A percentile compares a stretch with the other conserved stretches of the same genome.
phyloP scores from a whole-genome alignment of 1,284 basidiomycete genomes.

The Moniliella sp. region DNA sequence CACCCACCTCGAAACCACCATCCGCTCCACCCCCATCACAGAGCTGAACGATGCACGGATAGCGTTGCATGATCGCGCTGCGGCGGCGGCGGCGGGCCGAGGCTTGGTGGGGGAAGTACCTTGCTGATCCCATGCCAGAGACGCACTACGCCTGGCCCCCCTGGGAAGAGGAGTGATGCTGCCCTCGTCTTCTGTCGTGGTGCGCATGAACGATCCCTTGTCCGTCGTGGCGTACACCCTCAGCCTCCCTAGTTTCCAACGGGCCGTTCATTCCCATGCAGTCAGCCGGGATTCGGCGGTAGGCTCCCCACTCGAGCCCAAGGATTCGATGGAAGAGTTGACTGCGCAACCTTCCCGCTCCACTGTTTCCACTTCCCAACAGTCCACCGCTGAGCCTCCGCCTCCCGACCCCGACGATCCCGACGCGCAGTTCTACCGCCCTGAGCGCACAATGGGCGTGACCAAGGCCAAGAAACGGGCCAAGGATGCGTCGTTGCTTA shows the following conservation, averaged over 20 bases:
- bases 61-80: slow-evolving; percentile 14
- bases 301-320: slow-evolving; percentile 10
- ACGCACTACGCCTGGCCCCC: neutral
- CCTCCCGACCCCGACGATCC: slow-evolving; percentile 17
- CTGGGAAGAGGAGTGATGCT: slow-evolving; percentile 16
- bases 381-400: neutral
- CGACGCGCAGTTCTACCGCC: slow-evolving; percentile 16
- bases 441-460: slow-evolving; percentile 11
- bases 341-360: neutral
- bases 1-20: no score
- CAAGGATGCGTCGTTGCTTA: slow-evolving; percentile 17
- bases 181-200: slow-evolving; percentile 7
- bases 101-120: slow-evolving; percentile 20
- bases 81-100: slow-evolving; percentile 15
- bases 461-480: slow-evolving; percentile 21
- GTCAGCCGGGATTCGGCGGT: slow-evolving; percentile 4
- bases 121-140: slow-evolving; percentile 12
- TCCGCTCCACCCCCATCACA: no score
- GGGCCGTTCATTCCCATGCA: slow-evolving; percentile 7
- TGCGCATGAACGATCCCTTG: slow-evolving; percentile 21
- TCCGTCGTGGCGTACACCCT: slow-evolving; percentile 23
- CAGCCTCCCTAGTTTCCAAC: slow-evolving; percentile 15
- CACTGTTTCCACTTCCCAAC: neutral
- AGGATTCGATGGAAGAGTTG: slow-evolving; percentile 7
- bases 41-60: slow-evolving; percentile 18